These are phyloP conservation scores for Ogataea degrootiae DNA, from an alignment of 805 yeast genomes.

Conservation along the genomic window DNA sequence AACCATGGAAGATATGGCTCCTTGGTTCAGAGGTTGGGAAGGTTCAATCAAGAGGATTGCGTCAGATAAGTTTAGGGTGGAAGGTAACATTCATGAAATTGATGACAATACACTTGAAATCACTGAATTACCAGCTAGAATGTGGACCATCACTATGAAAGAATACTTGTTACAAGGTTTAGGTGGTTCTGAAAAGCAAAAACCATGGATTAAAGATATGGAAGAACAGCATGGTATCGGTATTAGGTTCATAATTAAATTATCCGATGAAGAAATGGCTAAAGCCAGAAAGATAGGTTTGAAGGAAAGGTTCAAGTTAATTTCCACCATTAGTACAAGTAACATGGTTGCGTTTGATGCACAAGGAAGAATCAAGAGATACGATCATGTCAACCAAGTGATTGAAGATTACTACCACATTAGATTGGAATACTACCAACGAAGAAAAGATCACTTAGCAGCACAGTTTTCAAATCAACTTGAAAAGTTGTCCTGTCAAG, in stretches of 20 bases:
- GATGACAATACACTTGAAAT: slow-evolving; percentile 81
- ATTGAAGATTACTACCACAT: slow-evolving; percentile 80
- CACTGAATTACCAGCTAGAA: slow-evolving; percentile 85
- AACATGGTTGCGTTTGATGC: slow-evolving; percentile 98
- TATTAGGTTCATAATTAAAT: slow-evolving; percentile 71
- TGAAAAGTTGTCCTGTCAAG: slow-evolving; percentile 73
- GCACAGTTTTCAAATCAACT: slow-evolving; percentile 67
- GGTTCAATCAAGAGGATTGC: slow-evolving; percentile 68
- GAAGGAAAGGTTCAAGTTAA: slow-evolving; percentile 77
- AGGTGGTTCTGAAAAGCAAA: slow-evolving; percentile 66
- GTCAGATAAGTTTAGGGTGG: slow-evolving; percentile 66
- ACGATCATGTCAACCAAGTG: slow-evolving; percentile 71
- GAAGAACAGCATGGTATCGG: slow-evolving; percentile 88
- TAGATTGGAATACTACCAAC: slow-evolving; percentile 85
- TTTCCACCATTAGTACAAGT: slow-evolving; percentile 59
- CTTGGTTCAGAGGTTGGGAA: slow-evolving; percentile 96
- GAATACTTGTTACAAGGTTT: slow-evolving; percentile 74
- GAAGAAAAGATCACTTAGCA: slow-evolving; percentile 77
- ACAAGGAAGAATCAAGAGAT: slow-evolving; percentile 78
- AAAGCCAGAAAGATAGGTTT: slow-evolving; percentile 72
- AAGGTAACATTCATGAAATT: slow-evolving; percentile 75
- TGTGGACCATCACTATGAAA: slow-evolving; percentile 90
- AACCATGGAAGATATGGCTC: slow-evolving; percentile 66
- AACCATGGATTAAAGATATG: slow-evolving; percentile 90
- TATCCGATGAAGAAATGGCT: slow-evolving; percentile 77